Base-by-base conservation (phyloP, 202 grass and related monocot genomes). In the Dendrocalamus latiflorus region DNA sequence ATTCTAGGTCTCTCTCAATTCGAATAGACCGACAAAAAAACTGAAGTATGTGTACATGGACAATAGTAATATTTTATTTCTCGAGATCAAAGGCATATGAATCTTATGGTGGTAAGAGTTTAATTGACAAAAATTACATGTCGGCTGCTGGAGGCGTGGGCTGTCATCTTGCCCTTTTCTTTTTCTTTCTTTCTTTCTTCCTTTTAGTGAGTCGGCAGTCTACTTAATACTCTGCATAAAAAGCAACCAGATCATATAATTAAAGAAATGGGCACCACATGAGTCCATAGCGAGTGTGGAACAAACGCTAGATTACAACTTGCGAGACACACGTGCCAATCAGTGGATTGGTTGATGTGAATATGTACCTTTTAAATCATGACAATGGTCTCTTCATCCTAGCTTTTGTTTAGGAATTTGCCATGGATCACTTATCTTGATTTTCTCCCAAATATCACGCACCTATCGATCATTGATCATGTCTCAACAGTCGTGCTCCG, bases 271-370 rank as follows among this genome's bases (percentile, higher is more conserved):
- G 24, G 38, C 61, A 47, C 48, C 49, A 83, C 37, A 72, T 7
- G 67, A 49, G 41, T 61, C 33, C 44, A 66, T 66, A 5, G 21
- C 26, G 13, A 26, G 49, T 10, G 2, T 48, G 13, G 44, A 74
- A 68, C 62, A 59, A 68, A 69, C 55, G 50, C 26, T 69, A 77
- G 25, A 48, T 48, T 81, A 28, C 56, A 82, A 53, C 57, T 18
- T 11, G 54, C 53, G 54, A 71, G 51, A 71, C 65, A 57, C 64
- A 43, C 42, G 43, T 56, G 47, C 34, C 15, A n/a, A 16, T 6
- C 25, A 47, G 53, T 43, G 61, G 61, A 16, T 18, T 6, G 47
- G 47, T 8, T 36, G 70, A 9, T 13, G 41, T 51, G 25, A 36
- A 43, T 33, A 65, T 61, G 20, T 41, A 15, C 38, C 60, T 60